A percentile compares a stretch with the other conserved stretches of the same genome.
Conservation (phyloP, 345 rosid genomes). For the Anastatica hierochuntica region DNA sequence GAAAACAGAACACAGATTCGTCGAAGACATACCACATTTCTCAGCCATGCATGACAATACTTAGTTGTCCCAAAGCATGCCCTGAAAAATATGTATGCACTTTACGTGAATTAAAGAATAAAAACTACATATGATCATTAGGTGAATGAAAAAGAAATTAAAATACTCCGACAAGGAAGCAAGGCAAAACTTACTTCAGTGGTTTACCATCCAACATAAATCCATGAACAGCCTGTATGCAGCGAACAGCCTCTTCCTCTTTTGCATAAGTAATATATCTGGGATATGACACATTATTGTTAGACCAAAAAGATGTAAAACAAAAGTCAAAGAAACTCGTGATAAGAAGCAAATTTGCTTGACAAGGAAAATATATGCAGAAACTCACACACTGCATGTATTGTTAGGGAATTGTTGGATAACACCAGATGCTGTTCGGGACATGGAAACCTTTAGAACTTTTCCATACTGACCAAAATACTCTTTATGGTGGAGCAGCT, state of each 20-base stretch:
- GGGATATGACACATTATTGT: neutral
- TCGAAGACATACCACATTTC: conserved; percentile 44
- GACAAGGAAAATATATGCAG: neutral
- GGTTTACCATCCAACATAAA: conserved; percentile 59
- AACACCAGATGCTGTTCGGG: conserved; percentile 50
- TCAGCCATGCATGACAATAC: conserved; percentile 78
- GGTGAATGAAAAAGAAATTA: no score
- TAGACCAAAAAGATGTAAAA: neutral
- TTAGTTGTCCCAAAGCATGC: conserved; percentile 84
- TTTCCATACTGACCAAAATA: conserved; percentile 67
- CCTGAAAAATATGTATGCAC: conserved; percentile 22
- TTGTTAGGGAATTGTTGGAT: conserved; percentile 55
- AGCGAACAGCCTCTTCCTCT: conserved; percentile 62
- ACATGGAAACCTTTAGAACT: conserved; percentile 58
- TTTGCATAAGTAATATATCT: conserved; percentile 55
- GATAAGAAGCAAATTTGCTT: neutral
- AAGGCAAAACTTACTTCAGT: conserved; percentile 38
- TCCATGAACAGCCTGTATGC: conserved; percentile 67
- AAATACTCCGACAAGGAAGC: neutral
- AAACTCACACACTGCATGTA: conserved; percentile 62
- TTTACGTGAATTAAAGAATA: neutral
- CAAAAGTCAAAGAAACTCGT: no score
- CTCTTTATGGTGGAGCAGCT: conserved; percentile 56
- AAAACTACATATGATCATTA: neutral
- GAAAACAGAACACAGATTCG: neutral